Evolutionary conservation across 345 rosid species (phyloP).

Genomic region (Anacardium occidentale): DNA sequence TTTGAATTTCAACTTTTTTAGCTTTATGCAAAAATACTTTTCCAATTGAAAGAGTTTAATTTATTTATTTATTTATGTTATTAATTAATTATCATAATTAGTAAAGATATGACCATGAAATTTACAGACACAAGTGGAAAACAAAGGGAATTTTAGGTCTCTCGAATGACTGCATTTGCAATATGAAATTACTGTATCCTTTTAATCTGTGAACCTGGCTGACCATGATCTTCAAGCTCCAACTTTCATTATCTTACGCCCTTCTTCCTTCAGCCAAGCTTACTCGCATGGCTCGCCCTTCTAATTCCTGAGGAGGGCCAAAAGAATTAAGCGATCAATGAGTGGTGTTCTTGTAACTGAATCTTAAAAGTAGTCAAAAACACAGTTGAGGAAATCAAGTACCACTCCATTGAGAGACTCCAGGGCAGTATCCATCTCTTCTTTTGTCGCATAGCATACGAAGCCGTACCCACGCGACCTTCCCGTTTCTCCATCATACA

Average conservation of each 20-base stretch:
- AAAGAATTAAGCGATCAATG: constrained; percentile 5
- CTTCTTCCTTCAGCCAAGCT: constrained; percentile 73
- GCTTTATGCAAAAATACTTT: too few relatives aligned
- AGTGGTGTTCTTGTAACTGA: background rate
- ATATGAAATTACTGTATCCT: background rate
- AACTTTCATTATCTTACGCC: constrained; percentile 24
- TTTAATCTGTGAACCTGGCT: background rate
- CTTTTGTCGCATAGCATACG: constrained; percentile 57
- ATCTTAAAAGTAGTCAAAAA: background rate
- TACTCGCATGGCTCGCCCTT: constrained; percentile 74
- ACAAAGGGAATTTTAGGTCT: background rate
- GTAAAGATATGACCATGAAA: background rate
- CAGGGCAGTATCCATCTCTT: constrained; percentile 80
- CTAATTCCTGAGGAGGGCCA: constrained; percentile 50
- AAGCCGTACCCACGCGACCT: constrained; percentile 83
- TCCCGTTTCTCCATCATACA: constrained; percentile 84
- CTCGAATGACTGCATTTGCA: constrained; percentile 1
- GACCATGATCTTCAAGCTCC: background rate
- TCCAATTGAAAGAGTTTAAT: too few relatives aligned
- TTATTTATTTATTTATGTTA: too few relatives aligned
- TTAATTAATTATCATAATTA: background rate
- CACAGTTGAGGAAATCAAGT: background rate
- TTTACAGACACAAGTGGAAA: background rate
- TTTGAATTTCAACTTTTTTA: too few relatives aligned
- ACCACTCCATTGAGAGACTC: constrained; percentile 69